phyloP scores from a whole-genome alignment of 345 rosid species.

The Turnera subulata region DNA sequence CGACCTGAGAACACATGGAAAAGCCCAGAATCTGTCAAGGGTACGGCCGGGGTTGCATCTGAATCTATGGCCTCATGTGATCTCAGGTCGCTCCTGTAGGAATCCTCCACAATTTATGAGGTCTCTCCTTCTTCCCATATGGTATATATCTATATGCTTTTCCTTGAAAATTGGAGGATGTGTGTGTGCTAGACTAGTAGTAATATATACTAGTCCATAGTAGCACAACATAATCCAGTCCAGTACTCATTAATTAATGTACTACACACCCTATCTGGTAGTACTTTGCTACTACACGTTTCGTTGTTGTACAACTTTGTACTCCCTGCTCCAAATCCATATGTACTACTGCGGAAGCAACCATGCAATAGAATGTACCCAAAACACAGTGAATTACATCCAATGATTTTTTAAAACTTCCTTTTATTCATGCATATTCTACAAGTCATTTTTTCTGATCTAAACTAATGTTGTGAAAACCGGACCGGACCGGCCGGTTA shows the following conservation, averaged over 20 bases:
- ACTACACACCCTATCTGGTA: background rate
- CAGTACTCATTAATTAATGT: background rate
- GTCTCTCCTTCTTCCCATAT: no score
- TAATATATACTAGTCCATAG: background rate
- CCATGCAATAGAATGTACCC: no score
- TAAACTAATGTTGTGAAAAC: no score
- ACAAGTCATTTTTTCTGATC: no score
- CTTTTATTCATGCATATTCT: no score
- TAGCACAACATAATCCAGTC: background rate
- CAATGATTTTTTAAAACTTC: no score
- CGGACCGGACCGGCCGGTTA: no score
- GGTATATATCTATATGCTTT: no score
- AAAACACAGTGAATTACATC: no score
- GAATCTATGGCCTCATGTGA: conserved; percentile 19
- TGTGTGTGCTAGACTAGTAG: background rate
- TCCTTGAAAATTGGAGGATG: background rate
- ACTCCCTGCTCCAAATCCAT: background rate
- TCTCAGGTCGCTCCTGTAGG: conserved; percentile 34
- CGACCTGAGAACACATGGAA: conserved; percentile 42
- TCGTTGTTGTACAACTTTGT: background rate
- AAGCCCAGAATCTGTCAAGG: background rate
- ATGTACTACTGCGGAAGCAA: background rate
- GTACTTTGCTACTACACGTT: background rate
- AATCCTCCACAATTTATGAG: conserved; percentile 16
- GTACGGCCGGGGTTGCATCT: no score